Evolutionary conservation across 768 basidiomycete genomes (phyloP).

Genomic region (Imleria badia): DNA sequence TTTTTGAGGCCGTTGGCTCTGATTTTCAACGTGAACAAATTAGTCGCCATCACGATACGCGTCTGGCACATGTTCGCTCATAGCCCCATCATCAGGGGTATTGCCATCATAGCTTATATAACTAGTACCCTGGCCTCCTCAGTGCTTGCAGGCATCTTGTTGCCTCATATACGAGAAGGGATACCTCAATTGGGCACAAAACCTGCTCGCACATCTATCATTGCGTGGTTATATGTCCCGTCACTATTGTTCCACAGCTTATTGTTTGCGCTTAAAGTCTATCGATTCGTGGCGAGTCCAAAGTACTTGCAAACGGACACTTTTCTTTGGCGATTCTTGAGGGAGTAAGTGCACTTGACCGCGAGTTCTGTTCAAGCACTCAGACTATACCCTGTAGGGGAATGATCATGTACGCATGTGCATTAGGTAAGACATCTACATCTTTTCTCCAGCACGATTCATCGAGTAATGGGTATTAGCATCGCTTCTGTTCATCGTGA

Average conservation of each 20-base stretch:
- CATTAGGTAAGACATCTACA: conserved; percentile 6
- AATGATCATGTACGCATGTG: conserved; percentile 23
- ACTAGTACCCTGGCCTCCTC: background rate
- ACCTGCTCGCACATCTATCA: background rate
- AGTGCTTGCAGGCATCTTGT: background rate
- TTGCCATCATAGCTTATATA: background rate
- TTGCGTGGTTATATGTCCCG: conserved; percentile 14
- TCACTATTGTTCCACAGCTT: conserved; percentile 13
- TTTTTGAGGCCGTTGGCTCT: background rate
- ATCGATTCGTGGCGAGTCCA: conserved; percentile 10
- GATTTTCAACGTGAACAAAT: background rate
- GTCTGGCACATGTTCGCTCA: conserved; percentile 21
- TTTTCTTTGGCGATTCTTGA: conserved; percentile 14
- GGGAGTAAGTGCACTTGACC: conserved; percentile 13
- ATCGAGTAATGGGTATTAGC: conserved; percentile 4
- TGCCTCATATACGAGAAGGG: background rate
- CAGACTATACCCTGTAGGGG: conserved; percentile 17
- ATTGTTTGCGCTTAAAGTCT: conserved; percentile 16
- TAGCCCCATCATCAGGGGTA: background rate
- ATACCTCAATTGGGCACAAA: background rate
- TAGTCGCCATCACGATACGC: conserved; percentile 16
- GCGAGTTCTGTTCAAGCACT: background rate
- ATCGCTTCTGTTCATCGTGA: conserved; percentile 14
- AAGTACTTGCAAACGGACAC: conserved; percentile 2
- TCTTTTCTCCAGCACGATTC: background rate